phyloP scores from a whole-genome alignment of 2,329 filamentous ascomycete species.

The Pseudogymnoascus sp. region DNA sequence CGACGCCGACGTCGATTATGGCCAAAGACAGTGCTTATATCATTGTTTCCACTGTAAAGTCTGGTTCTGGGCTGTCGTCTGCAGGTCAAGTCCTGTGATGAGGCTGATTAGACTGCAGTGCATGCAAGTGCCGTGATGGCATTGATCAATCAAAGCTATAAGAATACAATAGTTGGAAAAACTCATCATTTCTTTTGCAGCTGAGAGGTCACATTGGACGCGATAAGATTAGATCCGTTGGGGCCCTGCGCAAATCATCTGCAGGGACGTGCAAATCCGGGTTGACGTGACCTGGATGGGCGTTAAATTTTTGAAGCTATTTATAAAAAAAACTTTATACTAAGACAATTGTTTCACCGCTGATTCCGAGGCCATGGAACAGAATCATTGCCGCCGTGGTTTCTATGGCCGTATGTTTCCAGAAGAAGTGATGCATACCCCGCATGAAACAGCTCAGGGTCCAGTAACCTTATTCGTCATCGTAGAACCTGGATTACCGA shows the following conservation, averaged over 20 bases:
- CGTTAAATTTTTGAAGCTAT: neutral
- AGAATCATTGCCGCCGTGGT: neutral
- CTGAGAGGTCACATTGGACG: neutral
- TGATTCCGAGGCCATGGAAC: neutral
- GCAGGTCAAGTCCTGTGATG: neutral
- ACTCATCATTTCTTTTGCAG: neutral
- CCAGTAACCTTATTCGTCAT: neutral
- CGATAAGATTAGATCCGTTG: neutral
- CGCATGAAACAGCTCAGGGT: neutral
- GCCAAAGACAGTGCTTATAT: neutral
- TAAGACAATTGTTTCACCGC: neutral
- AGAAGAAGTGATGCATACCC: neutral
- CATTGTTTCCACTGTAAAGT: neutral
- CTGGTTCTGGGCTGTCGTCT: neutral
- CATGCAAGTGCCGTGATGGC: neutral
- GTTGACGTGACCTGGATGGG: too few species aligned
- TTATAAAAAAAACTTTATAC: neutral
- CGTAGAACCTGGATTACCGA: neutral
- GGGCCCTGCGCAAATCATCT: neutral
- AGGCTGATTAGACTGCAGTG: neutral
- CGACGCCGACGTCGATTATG: neutral
- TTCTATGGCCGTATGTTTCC: neutral
- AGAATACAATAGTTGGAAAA: neutral
- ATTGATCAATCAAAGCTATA: neutral
- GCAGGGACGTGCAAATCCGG: neutral